Base-by-base conservation (phyloP, 768 basidiomycete genomes). In the Leccinellum rugosiceps region DNA sequence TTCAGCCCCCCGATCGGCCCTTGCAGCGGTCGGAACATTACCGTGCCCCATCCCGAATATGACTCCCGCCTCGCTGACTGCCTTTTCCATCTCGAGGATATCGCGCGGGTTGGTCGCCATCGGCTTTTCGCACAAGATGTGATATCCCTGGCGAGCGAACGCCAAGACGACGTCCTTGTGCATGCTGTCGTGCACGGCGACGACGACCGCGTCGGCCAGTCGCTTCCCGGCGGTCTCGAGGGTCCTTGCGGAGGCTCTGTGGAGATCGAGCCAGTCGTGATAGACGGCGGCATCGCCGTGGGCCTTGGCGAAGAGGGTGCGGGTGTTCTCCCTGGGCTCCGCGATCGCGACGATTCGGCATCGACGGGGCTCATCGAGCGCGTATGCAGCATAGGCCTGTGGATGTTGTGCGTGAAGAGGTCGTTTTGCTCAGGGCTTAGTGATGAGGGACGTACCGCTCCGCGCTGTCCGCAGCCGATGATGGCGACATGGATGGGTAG, bases 11-110 rank as follows among this genome's bases (percentile, higher is more conserved):
- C 6, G 46, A 32, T 35, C 25, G 53, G 30, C 30, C 19, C 6
- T 46, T 2, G 3, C 10, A 4, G 8, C 4, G 7, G 15, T 41
- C 7, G 4, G 3, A 17, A 66, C 78, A 55, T n/a, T 61, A 90
- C 92, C 92, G 64, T 94, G 93, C 1, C 93, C 89, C 79, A 92
- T 84, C 17, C 89, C 93, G 75, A 93, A 94, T 61, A 94, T 86
- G 43, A 83, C 77, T 1, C 83, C 83, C 3, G 86, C 81, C 32
- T 84, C 79, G 70, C 83, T 85, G 30, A 94, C 79, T 0, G 84
- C 88, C 31, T 76, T 75, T 60, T 90, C 85, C 78, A 94, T 94
- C 68, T 76, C 78, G 50, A 94, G 68, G 58, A 92, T 90, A 60
- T 90, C 90, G 53, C 80, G 77, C 35, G 88, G 64, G 53, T 70